Base-by-base conservation (phyloP, 768 basidiomycete species). In the Podaxis sp. region DNA sequence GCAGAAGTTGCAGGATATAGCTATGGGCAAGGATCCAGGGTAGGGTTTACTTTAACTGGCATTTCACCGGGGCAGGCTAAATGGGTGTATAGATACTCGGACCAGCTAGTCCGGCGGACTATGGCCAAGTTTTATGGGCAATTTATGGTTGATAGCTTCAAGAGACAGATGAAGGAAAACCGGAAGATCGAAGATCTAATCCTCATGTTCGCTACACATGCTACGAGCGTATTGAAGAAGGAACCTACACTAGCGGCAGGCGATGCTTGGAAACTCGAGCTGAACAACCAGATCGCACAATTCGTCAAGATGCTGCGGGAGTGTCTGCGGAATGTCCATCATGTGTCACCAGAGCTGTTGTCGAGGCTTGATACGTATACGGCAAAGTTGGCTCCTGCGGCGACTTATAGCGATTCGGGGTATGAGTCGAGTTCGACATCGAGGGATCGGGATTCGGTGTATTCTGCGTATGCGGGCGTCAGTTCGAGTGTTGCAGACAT, bases 181-280 rank as follows among this genome's bases (percentile, higher is more conserved):
- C 85, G 97, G 51, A 97, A 96, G 78, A 93, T 98, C 41, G 97
- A 99, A 76, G 95, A 98, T 66, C 88, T 99, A 59, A 96, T 99
- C 63, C 81, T 99, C 56, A 91, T 92, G 83, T 98, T 98, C 69
- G 96, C 96, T 11, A 92, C 95, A 1, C 88, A 94, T 57, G 92
- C 96, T 2, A 94, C 93, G 2, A 82, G 85, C 27, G 86, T 93
- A 8, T 82, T 98, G 63, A 91, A 89, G 82, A 97, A 97, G 75
- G 94, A 96, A 66, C 91, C 91, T 0, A 82, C 90, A 2, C 78
- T 95, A 1, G 43, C 61, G 4, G 83, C 82, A 15, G 90, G 87
- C 24, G 95, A 97, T 53, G 90, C 85, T 22, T 98, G 96, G 96
- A 98, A 98, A 72, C 72, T 86, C 51, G 93, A 96, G 72, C 83